A percentile compares a stretch with the other conserved stretches of the same genome.
Conservation (phyloP, 352 stramenopile genomes). For the Phytophthora cactorum region DNA sequence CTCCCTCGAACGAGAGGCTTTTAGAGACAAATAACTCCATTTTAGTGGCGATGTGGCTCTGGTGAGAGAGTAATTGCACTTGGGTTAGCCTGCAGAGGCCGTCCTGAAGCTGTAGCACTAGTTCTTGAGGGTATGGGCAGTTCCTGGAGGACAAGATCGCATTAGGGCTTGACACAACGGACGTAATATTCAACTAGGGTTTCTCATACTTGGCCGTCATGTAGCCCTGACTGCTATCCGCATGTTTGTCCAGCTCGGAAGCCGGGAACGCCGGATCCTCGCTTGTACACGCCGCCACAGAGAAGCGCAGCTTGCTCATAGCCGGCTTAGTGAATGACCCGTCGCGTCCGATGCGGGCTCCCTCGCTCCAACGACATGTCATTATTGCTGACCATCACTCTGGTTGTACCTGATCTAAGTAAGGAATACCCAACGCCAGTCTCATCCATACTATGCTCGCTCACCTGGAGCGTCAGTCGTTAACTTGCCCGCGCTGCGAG, state of each 20-base stretch:
- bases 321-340: background rate
- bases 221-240: conserved; percentile 60
- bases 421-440: background rate
- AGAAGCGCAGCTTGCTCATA: conserved; percentile 89
- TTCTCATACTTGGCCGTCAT: conserved; percentile 74
- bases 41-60: conserved; percentile 93
- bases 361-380: conserved; percentile 23
- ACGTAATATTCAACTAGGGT: background rate
- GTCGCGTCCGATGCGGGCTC: conserved; percentile 8
- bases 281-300: conserved; percentile 84
- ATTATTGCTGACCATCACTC: conserved; percentile 21
- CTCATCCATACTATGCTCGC: background rate
- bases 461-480: conserved; percentile 12
- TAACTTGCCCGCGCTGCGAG: background rate
- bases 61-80: conserved; percentile 92
- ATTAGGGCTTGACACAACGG: conserved; percentile 1
- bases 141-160: conserved; percentile 55
- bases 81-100: conserved; percentile 77
- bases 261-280: conserved; percentile 89
- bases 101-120: conserved; percentile 84
- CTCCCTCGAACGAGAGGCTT: conserved; percentile 34
- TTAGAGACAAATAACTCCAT: conserved; percentile 92
- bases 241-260: conserved; percentile 85
- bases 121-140: conserved; percentile 94
- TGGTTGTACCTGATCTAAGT: background rate